Conservation (phyloP, 305 asterid genomes). For the Fraxinus sp. region DNA sequence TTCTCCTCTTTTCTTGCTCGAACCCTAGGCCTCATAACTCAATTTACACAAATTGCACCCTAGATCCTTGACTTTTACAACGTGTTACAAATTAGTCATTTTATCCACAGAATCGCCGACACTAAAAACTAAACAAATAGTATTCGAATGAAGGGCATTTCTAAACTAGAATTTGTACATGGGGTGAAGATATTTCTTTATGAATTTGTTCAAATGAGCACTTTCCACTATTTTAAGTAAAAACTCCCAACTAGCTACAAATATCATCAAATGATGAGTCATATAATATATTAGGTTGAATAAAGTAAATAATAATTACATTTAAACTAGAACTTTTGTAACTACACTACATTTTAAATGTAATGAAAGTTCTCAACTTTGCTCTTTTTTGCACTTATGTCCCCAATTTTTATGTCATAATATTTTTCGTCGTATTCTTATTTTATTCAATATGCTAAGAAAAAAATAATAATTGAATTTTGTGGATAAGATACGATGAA, state of each 20-base stretch:
- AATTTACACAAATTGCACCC: no score
- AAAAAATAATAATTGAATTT: no score
- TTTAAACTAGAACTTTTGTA: background rate
- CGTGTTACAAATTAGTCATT: no score
- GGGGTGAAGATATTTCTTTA: background rate
- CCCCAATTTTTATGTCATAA: background rate
- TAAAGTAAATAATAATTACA: background rate
- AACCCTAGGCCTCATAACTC: no score
- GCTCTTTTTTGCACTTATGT: background rate
- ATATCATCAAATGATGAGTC: background rate
- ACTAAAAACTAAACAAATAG: no score
- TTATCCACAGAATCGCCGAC: no score
- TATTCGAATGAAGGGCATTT: background rate
- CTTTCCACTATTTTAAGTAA: background rate
- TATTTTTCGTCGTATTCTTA: background rate
- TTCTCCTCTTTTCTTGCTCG: no score
- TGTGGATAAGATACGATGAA: background rate
- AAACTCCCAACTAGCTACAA: background rate
- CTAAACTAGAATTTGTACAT: background rate
- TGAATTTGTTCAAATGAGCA: no score
- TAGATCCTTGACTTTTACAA: no score
- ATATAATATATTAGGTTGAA: background rate
- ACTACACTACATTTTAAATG: background rate
- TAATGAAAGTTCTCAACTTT: background rate
- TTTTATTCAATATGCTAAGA: background rate